Evolutionary conservation across 371 early-diverging fungal species (phyloP).

Genomic region (Mortierella sp.): DNA sequence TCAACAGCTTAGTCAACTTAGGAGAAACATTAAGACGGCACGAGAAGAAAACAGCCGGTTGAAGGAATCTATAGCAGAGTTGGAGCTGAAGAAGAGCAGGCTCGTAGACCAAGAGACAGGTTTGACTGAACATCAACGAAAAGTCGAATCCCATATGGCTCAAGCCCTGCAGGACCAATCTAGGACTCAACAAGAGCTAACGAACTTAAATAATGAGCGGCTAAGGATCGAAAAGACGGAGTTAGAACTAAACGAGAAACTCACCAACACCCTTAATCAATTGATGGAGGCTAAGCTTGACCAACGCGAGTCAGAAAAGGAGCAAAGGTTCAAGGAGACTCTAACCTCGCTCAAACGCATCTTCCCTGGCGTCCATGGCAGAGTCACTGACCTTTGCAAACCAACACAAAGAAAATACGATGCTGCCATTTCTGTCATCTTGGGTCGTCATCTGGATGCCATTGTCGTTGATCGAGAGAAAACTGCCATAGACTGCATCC

Average conservation of each 20-base stretch:
- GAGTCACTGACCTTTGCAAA: constrained; percentile 90
- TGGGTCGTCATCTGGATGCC: constrained; percentile 85
- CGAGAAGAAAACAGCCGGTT: constrained; percentile 70
- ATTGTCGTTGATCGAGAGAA: constrained; percentile 84
- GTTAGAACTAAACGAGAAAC: constrained; percentile 84
- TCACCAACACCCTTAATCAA: constrained; percentile 78
- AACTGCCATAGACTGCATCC: constrained; percentile 87
- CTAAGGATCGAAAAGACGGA: constrained; percentile 65
- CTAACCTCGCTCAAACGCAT: constrained; percentile 86
- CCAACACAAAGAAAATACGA: constrained; percentile 96
- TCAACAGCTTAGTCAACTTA: constrained; percentile 74
- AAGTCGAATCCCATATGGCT: constrained; percentile 55
- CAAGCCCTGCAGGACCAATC: constrained; percentile 60
- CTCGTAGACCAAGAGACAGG: constrained; percentile 65
- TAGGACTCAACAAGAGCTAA: constrained; percentile 53
- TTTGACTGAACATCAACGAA: constrained; percentile 49
- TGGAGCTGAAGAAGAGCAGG: constrained; percentile 62
- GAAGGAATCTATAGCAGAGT: constrained; percentile 68
- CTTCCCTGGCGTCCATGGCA: constrained; percentile 93
- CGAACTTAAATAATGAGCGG: constrained; percentile 38
- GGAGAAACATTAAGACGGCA: constrained; percentile 75
- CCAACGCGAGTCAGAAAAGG: constrained; percentile 86
- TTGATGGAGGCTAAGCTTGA: constrained; percentile 86
- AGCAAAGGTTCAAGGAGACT: constrained; percentile 79
- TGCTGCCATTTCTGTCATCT: constrained; percentile 81